phyloP scores from a whole-genome alignment of 2,329 filamentous ascomycete genomes.

The Pestalotiopsis sp. region DNA sequence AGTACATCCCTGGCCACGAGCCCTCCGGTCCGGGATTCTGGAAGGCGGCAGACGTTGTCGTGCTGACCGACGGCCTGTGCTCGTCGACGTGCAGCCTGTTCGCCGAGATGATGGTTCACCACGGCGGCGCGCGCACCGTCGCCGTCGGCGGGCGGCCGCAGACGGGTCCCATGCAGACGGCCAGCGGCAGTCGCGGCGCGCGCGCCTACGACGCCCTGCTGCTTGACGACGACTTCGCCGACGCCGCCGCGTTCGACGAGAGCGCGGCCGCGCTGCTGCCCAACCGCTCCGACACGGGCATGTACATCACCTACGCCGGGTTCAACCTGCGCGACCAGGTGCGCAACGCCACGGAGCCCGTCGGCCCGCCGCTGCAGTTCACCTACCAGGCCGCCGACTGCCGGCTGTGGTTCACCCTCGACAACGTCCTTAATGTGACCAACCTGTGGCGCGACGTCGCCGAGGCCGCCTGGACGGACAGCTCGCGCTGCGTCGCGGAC shows the following conservation, averaged over 20 bases:
- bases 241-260: constrained; percentile 8
- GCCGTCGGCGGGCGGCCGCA: constrained; percentile 56
- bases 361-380: constrained; percentile 56
- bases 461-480: constrained; percentile 19
- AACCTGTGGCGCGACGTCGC: constrained; percentile 55
- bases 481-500: constrained; percentile 16
- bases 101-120: constrained; percentile 32
- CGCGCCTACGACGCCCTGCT: constrained; percentile 27
- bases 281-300: constrained; percentile 20
- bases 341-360: constrained; percentile 14
- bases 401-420: constrained; percentile 59
- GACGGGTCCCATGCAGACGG: constrained; percentile 54
- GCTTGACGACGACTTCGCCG: constrained; percentile 20
- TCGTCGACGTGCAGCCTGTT: constrained; percentile 34
- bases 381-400: constrained; percentile 64
- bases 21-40: background rate
- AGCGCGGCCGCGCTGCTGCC: constrained; percentile 14
- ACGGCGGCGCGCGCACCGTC: constrained; percentile 35
- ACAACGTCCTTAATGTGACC: constrained; percentile 53
- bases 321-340: constrained; percentile 31
- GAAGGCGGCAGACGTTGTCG: background rate
- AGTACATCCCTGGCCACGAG: constrained; percentile 7
- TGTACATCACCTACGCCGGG: constrained; percentile 18
- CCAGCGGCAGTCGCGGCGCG: constrained; percentile 67
- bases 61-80: constrained; percentile 32